Evolutionary conservation across 179 eudicot genomes (phyloP).

Genomic region (Camellia oleifera): DNA sequence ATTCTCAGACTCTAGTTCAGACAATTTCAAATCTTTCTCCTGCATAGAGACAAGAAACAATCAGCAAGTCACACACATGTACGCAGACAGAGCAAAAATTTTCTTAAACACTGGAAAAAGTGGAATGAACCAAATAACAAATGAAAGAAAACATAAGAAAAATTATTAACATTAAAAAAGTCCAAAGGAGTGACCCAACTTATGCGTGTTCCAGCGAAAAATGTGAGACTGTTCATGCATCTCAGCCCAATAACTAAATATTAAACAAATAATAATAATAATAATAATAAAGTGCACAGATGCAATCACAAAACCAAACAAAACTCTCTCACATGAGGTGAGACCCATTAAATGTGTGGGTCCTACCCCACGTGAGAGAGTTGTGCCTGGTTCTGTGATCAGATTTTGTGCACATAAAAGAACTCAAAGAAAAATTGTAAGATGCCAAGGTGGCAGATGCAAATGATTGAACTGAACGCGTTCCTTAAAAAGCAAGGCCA

Average conservation of each 20-base stretch:
- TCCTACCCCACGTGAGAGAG: too few species aligned
- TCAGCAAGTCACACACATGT: not conserved
- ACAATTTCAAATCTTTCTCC: conserved; percentile 80
- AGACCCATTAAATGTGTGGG: too few species aligned
- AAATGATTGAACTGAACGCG: not conserved
- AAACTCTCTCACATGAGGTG: too few species aligned
- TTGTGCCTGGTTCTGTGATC: too few species aligned
- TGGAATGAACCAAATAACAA: not conserved
- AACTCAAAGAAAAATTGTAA: not conserved
- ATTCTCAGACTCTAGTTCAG: conserved; percentile 91
- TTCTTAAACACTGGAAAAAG: not conserved
- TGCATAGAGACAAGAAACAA: conserved; percentile 27
- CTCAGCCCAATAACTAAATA: not conserved
- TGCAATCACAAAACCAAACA: too few species aligned
- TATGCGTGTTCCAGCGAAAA: not conserved
- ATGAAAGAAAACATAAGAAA: not conserved
- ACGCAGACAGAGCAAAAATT: not conserved
- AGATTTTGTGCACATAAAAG: too few species aligned
- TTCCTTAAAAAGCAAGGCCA: not conserved
- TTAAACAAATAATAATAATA: too few species aligned
- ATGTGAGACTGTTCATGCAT: not conserved
- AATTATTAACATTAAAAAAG: not conserved
- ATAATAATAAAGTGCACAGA: too few species aligned
- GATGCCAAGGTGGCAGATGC: not conserved
- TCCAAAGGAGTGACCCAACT: not conserved